Conservation (phyloP, 495 filamentous ascomycete genomes). For the Ramalina peruviana region DNA sequence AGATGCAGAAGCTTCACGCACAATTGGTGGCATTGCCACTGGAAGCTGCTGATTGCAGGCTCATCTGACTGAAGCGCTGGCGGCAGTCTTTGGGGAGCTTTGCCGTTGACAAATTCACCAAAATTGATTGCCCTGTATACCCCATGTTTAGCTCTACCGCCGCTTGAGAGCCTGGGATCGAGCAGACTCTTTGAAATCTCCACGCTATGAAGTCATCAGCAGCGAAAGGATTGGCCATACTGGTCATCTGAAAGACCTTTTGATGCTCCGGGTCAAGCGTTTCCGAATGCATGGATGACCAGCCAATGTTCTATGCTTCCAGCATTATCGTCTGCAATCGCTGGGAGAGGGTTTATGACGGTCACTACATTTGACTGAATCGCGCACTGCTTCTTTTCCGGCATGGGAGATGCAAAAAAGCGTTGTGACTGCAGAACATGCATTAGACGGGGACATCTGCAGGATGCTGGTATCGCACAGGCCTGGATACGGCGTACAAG, state of each 20-base stretch:
- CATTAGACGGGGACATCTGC: neutral
- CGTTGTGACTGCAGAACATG: constrained; percentile 44
- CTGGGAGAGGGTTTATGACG: neutral
- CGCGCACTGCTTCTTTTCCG: constrained; percentile 58
- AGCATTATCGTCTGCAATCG: neutral
- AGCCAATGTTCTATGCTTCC: constrained; percentile 56
- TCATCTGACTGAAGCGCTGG: constrained; percentile 44
- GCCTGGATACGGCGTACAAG: constrained; percentile 36
- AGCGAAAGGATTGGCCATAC: neutral
- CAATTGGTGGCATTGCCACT: constrained; percentile 53
- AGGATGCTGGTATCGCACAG: neutral
- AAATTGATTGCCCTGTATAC: constrained; percentile 74
- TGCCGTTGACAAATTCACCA: constrained; percentile 55
- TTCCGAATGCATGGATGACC: constrained; percentile 80
- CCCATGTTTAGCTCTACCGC: neutral
- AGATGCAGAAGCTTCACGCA: constrained; percentile 58
- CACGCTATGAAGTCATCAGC: constrained; percentile 38
- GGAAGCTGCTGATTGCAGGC: constrained; percentile 48
- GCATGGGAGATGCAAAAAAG: constrained; percentile 58
- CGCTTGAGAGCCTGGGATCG: neutral
- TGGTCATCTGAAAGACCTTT: constrained; percentile 36
- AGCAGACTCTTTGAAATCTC: constrained; percentile 83
- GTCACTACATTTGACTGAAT: constrained; percentile 50
- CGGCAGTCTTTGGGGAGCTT: constrained; percentile 73
- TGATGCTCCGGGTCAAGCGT: constrained; percentile 76